Evolutionary conservation across 1,139 yeast genomes (phyloP), one percentile per base, ranked within the genome.

Genomic region (Cylindricascospora bacillispora): DNA sequence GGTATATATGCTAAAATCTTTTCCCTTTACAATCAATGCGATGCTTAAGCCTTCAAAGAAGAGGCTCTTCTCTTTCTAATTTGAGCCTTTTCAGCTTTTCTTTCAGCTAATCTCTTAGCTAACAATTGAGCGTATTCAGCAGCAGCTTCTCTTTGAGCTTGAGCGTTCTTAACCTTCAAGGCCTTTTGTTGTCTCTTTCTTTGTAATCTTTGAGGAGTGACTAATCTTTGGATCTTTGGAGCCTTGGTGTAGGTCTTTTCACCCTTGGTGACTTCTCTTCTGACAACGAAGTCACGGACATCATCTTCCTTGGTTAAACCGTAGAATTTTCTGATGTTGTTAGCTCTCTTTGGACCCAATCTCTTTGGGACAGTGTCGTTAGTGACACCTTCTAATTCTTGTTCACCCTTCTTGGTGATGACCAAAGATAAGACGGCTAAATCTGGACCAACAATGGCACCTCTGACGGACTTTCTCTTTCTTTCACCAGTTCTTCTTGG

Each of bases 331-430:
- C 97, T 85, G 65, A 89, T 89, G 85, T 86, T 70, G 92, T 83
- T 85, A 62, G 98, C 98, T 79, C 97, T 85, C 93, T 89, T 89
- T 70, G 98, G 98, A 60, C 97, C 98, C 62, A 86, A 80, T 76
- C 97, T 85, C 80, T 86, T 86, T 71, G 97, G 94, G 59, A 79
- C 78, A 62, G 92, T 76, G 60, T 75, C 57, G 65, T 92, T 93
- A 56, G 98, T 89, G 60, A 89, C 73, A 65, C 98, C 98, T 57
- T 71, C 94, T 54, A 89, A 82, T 56, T 89, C 98, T 51, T 67
- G 61, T 45, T 89, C 98, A 67, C 98, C 98, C 72, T 83, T 93
- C 78, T 89, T 89, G 67, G 81, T 86, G 66, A 89, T 70, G 56
- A 86, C 75, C 59, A 89, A 77, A 49, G 97, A 73, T 55, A 89